These are phyloP conservation scores for Dendrobium huoshanense DNA, from an alignment of 106 monocot species.

Conservation along the genomic window DNA sequence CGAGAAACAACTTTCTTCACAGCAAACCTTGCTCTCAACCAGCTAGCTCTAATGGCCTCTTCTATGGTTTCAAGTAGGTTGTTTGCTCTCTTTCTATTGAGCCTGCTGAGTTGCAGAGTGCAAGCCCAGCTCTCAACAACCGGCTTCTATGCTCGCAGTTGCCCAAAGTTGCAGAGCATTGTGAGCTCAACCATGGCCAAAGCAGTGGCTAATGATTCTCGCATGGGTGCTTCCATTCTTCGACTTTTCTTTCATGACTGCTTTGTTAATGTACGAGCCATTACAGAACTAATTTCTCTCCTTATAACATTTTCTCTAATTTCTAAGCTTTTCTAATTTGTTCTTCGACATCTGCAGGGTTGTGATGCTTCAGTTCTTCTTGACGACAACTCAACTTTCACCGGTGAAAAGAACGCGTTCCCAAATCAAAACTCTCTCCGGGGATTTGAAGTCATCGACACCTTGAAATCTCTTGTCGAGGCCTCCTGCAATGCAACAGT, in stretches of 20 bases:
- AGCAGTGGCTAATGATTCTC: constrained; percentile 21
- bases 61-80: no score
- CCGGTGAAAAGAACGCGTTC: constrained; percentile 28
- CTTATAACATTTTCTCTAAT: no score
- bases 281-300: no score
- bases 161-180: constrained; percentile 21
- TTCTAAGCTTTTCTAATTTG: no score
- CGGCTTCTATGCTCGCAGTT: constrained; percentile 14
- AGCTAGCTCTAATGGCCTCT: no score
- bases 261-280: constrained; percentile 20
- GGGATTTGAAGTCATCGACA: constrained; percentile 15
- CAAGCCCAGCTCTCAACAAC: background rate
- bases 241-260: constrained; percentile 48
- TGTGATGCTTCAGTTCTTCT: constrained; percentile 32
- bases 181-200: constrained; percentile 21
- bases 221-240: constrained; percentile 49
- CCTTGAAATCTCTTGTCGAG: constrained; percentile 14
- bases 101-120: no score
- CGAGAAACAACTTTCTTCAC: no score
- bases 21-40: no score
- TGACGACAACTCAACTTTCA: constrained; percentile 15
- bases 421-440: constrained; percentile 22
- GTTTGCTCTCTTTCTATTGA: no score
- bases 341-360: constrained; percentile 4
- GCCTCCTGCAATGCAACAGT: constrained; percentile 19